A percentile compares a stretch with the other conserved stretches of the same genome.
These are phyloP conservation scores for Rehmannia glutinosa DNA, from an alignment of 257 asterid genomes.

Conservation along the genomic window DNA sequence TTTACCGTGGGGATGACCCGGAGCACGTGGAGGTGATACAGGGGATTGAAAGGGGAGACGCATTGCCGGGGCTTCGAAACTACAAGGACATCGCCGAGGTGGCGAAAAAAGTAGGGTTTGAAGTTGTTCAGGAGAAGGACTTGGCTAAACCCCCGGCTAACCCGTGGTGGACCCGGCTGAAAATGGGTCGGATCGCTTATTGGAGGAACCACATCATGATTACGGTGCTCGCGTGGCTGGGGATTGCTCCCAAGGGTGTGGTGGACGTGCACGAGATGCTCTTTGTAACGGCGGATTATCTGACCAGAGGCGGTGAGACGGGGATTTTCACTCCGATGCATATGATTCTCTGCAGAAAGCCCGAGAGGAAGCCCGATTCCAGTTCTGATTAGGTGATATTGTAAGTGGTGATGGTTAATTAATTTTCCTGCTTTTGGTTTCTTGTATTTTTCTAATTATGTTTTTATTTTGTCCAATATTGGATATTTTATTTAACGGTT, in stretches of 20 bases:
- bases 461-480: constrained; percentile 5
- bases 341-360: constrained; percentile 85
- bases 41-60: constrained; percentile 82
- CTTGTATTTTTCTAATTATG: neutral
- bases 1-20: constrained; percentile 42
- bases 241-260: constrained; percentile 73
- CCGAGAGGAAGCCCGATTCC: constrained; percentile 46
- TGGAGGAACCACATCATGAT: constrained; percentile 80
- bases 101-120: constrained; percentile 63
- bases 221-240: constrained; percentile 53
- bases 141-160: constrained; percentile 62
- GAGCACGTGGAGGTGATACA: constrained; percentile 77
- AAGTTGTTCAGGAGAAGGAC: constrained; percentile 57
- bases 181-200: constrained; percentile 74
- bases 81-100: constrained; percentile 51
- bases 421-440: constrained; percentile 11
- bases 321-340: constrained; percentile 85
- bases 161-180: constrained; percentile 84
- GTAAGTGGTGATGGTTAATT: neutral
- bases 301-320: constrained; percentile 66
- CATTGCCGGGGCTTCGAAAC: constrained; percentile 64
- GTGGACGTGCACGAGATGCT: constrained; percentile 92
- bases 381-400: constrained; percentile 5
- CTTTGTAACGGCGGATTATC: constrained; percentile 71
- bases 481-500: constrained; percentile 4